Percentiles rank a stretch among this genome's conserved stretches.
These are phyloP conservation scores for Neurospora pannonica DNA, from an alignment of 495 filamentous ascomycete genomes.

Conservation along the genomic window DNA sequence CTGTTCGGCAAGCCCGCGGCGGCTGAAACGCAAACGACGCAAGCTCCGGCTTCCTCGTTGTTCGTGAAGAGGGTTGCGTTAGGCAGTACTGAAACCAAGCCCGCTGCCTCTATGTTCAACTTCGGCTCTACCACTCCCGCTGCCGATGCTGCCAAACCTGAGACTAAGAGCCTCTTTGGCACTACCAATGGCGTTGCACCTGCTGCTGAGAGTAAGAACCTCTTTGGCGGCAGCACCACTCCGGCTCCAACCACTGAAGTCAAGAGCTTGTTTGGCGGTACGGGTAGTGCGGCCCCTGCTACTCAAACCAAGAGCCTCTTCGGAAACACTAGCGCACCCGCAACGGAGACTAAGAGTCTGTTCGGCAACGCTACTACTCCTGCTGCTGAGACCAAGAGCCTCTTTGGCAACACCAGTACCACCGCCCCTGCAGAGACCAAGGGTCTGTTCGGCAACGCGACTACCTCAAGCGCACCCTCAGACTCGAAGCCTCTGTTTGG, in stretches of 20 bases:
- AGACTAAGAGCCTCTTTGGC: slow-evolving; percentile 13
- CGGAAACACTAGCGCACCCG: background rate
- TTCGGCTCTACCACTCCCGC: slow-evolving; percentile 11
- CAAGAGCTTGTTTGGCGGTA: slow-evolving; percentile 12
- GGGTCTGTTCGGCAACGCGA: slow-evolving; percentile 5
- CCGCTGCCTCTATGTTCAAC: slow-evolving; percentile 10
- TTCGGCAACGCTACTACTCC: background rate
- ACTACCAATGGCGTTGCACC: slow-evolving; percentile 1
- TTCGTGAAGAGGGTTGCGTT: slow-evolving; percentile 23
- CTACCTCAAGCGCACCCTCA: slow-evolving; percentile 7
- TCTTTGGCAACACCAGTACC: slow-evolving; percentile 10
- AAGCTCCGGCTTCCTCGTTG: slow-evolving; percentile 12
- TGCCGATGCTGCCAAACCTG: slow-evolving; percentile 10
- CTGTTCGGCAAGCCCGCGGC: slow-evolving; percentile 24
- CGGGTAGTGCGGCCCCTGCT: slow-evolving; percentile 4
- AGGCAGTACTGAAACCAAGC: slow-evolving; percentile 19
- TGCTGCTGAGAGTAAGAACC: slow-evolving; percentile 6
- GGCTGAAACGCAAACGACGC: slow-evolving; percentile 10
- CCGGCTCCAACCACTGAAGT: slow-evolving; percentile 5
- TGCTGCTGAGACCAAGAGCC: slow-evolving; percentile 14
- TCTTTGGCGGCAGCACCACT: slow-evolving; percentile 9
- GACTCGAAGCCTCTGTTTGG: slow-evolving; percentile 16
- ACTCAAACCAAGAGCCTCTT: slow-evolving; percentile 17
- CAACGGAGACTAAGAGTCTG: background rate
- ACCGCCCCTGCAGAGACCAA: slow-evolving; percentile 5